Base-by-base conservation (phyloP, 805 yeast species). In the Tetrapisispora fleetii region DNA sequence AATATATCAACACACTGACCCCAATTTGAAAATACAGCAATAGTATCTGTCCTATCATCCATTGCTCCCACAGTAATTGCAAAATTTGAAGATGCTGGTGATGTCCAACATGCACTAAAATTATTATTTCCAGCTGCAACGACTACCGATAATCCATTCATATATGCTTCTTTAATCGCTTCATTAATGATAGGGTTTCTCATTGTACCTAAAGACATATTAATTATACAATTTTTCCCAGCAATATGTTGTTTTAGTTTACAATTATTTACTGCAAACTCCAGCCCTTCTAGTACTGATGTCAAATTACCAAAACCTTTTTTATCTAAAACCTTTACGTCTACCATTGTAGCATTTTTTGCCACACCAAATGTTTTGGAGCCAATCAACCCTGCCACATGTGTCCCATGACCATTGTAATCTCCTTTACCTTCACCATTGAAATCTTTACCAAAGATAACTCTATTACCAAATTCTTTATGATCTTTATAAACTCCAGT, bases 11-110 rank as follows among this genome's bases (percentile, higher is more conserved):
- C 95, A 65, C 97, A 91, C 17, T 73, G 70, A 0, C 98, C 97
- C 91, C 90, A 87, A 61, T 91, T 90, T n/a, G 93, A 78, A 58
- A 91, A 90, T 11, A 75, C 60, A 0, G 97, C 95, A 37, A 89
- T 72, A 2, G 72, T 57, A 56, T 87, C 95, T 6, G 74, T 74
- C 22, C 75, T 61, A 60, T 86, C 95, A 59, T 89, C 91, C 47
- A 89, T 79, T 3, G 96, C 95, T 0, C 96, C 97, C 6, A 90
- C 95, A 0, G 95, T 81, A 3, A 87, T 77, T 0, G 87, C 90
- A 46, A 69, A 69, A 1, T 68, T 68, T 1, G 95, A 82, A 30
- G 93, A 83, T 0, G 95, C 95, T 0, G 98, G 97, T 46, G 95
- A 85, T n/a, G 82, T 77, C 52, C 72, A 64, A 59, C 97, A 90